A percentile compares a stretch with the other conserved stretches of the same genome.
Conservation (phyloP, 176 grass and related monocot species). For the Stipa capillata region DNA sequence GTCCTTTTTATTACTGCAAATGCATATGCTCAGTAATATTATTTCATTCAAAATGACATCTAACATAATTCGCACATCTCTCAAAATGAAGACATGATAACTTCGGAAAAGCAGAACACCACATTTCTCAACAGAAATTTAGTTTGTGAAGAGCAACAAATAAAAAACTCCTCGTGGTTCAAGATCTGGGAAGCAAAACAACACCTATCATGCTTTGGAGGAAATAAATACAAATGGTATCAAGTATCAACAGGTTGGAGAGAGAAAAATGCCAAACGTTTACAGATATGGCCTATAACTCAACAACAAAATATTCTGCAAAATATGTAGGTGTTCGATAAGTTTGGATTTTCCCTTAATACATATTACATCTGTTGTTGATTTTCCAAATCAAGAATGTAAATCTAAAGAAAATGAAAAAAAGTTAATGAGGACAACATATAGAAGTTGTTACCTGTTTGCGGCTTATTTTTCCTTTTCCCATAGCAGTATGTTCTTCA, state of each 20-base stretch:
- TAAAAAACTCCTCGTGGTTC: neutral
- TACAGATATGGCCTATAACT: neutral
- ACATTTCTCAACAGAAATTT: neutral
- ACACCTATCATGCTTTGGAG: neutral
- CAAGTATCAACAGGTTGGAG: neutral
- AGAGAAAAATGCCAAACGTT: neutral
- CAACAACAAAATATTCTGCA: neutral
- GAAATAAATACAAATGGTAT: neutral
- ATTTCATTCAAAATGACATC: neutral
- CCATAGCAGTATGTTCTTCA: slow-evolving; percentile 91
- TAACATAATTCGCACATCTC: neutral
- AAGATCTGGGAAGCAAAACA: neutral
- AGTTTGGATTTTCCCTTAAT: too few relatives aligned
- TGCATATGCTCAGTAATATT: neutral
- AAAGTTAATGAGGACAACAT: neutral
- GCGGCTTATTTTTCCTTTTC: slow-evolving; percentile 97
- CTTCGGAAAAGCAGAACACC: neutral
- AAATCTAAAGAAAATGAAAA: neutral
- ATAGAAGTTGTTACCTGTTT: slow-evolving; percentile 63
- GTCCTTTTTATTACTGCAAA: slow-evolving; percentile 4
- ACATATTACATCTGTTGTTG: too few relatives aligned
- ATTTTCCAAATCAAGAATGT: too few relatives aligned
- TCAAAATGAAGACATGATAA: neutral
- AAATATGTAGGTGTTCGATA: neutral
- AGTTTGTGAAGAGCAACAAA: neutral